Conservation (phyloP, 2,329 filamentous ascomycete genomes). For the Clonostachys rosea region DNA sequence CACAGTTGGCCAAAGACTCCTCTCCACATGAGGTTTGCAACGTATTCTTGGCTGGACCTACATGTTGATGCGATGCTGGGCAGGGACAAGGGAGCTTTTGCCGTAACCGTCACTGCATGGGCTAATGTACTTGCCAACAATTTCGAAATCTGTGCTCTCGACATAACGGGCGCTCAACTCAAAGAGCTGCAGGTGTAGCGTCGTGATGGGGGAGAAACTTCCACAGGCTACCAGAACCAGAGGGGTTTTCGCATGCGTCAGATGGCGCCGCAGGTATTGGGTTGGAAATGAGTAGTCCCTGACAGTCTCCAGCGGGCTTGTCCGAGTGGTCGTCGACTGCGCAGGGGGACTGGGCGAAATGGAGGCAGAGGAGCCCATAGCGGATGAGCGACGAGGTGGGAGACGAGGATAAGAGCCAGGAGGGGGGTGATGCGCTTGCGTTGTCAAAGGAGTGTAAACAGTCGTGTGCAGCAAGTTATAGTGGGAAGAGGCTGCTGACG, state of each 20-base stretch:
- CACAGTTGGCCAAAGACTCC: no score
- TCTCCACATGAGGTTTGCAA: no score
- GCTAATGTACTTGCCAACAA: slow-evolving; percentile 68
- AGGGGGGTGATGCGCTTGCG: no score
- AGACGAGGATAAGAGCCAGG: no score
- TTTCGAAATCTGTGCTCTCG: slow-evolving; percentile 66
- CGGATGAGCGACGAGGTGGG: no score
- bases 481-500: no score
- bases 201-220: slow-evolving; percentile 69
- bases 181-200: slow-evolving; percentile 77
- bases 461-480: no score
- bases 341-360: no score
- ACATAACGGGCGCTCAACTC: slow-evolving; percentile 77
- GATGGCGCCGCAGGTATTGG: slow-evolving; percentile 46
- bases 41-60: background rate
- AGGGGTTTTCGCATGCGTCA: slow-evolving; percentile 54
- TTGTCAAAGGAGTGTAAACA: no score
- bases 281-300: slow-evolving; percentile 51
- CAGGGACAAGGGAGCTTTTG: slow-evolving; percentile 34
- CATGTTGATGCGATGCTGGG: slow-evolving; percentile 52
- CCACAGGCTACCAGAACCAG: slow-evolving; percentile 64
- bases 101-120: slow-evolving; percentile 25
- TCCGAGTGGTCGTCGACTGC: no score
- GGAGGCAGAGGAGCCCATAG: no score
- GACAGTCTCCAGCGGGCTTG: no score